phyloP scores from a whole-genome alignment of 352 stramenopile genomes.

The Phytophthora litchii region DNA sequence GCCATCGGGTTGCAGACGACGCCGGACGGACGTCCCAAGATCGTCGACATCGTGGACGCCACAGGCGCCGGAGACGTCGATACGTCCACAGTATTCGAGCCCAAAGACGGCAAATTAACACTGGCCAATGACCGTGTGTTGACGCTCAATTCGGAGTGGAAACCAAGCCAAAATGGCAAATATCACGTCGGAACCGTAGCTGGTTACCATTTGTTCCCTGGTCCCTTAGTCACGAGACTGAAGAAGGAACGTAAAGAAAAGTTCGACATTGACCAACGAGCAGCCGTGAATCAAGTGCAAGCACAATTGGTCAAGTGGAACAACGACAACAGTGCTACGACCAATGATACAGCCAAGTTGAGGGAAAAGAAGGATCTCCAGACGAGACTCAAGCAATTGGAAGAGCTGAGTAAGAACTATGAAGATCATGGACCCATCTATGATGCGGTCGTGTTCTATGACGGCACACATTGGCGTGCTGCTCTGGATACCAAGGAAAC shows the following conservation, averaged over 20 bases:
- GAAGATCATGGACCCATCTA: constrained; percentile 94
- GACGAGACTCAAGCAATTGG: constrained; percentile 67
- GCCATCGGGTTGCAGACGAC: constrained; percentile 88
- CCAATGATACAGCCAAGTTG: constrained; percentile 49
- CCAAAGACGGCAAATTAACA: constrained; percentile 56
- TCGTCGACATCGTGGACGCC: constrained; percentile 96
- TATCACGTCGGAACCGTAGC: constrained; percentile 88
- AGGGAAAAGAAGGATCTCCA: constrained; percentile 86
- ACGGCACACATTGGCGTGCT: constrained; percentile 77
- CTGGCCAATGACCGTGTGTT: constrained; percentile 56
- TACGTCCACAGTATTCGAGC: constrained; percentile 67
- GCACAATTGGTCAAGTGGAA: constrained; percentile 62
- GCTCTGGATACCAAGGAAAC: constrained; percentile 86
- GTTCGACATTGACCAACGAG: constrained; percentile 74
- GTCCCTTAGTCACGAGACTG: constrained; percentile 65
- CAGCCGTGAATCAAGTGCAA: constrained; percentile 72
- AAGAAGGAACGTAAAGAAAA: constrained; percentile 86
- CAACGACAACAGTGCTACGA: constrained; percentile 70
- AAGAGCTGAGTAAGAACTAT: constrained; percentile 75
- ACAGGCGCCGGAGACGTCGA: constrained; percentile 94
- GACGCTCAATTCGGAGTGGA: constrained; percentile 80
- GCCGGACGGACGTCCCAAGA: constrained; percentile 89
- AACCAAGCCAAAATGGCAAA: constrained; percentile 53
- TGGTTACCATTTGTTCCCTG: constrained; percentile 91
- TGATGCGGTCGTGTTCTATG: constrained; percentile 92